Evolutionary conservation across 2,329 filamentous ascomycete genomes (phyloP), one percentile per base, ranked within the genome.

Genomic region (Scortechinia acanthostroma): DNA sequence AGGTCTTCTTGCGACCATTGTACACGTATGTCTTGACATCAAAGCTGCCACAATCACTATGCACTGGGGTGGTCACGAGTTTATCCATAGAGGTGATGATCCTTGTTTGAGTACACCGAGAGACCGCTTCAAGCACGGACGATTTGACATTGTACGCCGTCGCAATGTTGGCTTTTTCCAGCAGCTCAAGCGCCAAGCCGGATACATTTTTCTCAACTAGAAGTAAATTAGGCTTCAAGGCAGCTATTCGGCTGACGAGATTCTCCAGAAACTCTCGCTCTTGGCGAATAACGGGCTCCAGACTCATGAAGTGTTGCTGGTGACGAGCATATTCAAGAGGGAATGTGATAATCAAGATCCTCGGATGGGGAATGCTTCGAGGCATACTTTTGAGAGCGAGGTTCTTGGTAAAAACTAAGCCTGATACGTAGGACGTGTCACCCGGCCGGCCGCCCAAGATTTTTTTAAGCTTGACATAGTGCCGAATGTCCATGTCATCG

Each of bases 391-490:
- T 98, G 44, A 97, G 69, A 0, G 94, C 93, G 43, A 98, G 70
- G 51, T 98, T 98, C 60, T 98, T 98, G 13, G 90, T 93, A 60
- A 98, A 98, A 1, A 98, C 91, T 5, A 98, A 84, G 1, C 93
- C 94, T 6, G 93, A 95, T 15, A 97, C 86, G 61, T 98, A 98
- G n/a, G 85, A 83, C 4, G 91, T 97, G 62, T 98, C 91, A 20
- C 88, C 83, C 16, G 91, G 91, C 51, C 78, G 85, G 15, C 91
- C 91, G 15, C 93, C 91, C 0, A 91, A 88, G 13, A 98, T 93
- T 59, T 94, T 95, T 61, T 98, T 98, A 22, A 98, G 68, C 60
- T 98, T 98, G 50, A 98, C 89, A 57, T 96, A 98, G 59, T 97
- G 91, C 3, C 93, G 80, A 48, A 98, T 93, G 59, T 98, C 93